phyloP scores from a whole-genome alignment of 2,329 filamentous ascomycete genomes.

The Diaporthe velutina region DNA sequence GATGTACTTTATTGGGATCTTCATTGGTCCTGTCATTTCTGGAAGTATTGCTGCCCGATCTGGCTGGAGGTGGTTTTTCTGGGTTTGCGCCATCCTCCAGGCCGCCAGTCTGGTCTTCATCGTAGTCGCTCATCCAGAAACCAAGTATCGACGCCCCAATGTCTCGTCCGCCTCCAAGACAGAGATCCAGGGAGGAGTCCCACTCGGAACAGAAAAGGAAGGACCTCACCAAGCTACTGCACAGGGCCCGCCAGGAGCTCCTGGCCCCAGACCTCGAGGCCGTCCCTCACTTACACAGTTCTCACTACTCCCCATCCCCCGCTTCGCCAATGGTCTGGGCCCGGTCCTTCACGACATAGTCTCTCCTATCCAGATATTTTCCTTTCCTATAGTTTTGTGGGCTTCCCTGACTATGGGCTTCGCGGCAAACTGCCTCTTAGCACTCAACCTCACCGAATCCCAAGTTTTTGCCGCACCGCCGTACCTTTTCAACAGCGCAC shows the following conservation, averaged over 20 bases:
- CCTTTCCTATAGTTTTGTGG: slow-evolving; percentile 49
- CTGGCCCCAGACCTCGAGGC: slow-evolving; percentile 38
- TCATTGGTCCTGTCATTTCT: slow-evolving; percentile 51
- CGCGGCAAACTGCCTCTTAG: slow-evolving; percentile 54
- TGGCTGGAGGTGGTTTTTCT: slow-evolving; percentile 52
- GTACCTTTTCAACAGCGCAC: slow-evolving; percentile 57
- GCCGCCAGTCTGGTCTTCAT: slow-evolving; percentile 45
- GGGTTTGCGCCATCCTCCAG: slow-evolving; percentile 50
- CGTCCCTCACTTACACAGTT: slow-evolving; percentile 45
- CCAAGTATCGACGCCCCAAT: slow-evolving; percentile 51
- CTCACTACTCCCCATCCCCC: slow-evolving; percentile 43
- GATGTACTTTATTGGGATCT: slow-evolving; percentile 50
- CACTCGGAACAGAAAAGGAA: background rate
- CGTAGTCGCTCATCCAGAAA: slow-evolving; percentile 46
- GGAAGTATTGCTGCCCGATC: slow-evolving; percentile 48
- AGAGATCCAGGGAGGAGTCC: background rate
- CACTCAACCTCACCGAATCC: slow-evolving; percentile 64
- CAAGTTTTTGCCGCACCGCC: slow-evolving; percentile 58
- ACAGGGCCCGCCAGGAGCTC: background rate
- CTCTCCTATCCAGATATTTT: slow-evolving; percentile 45
- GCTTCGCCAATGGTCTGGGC: slow-evolving; percentile 43
- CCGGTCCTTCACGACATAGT: slow-evolving; percentile 46
- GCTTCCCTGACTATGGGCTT: slow-evolving; percentile 47
- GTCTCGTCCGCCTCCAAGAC: slow-evolving; percentile 43
- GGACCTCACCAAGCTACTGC: background rate